Base-by-base conservation (phyloP, 768 basidiomycete genomes). In the Gloeopeniophorella convolvens region DNA sequence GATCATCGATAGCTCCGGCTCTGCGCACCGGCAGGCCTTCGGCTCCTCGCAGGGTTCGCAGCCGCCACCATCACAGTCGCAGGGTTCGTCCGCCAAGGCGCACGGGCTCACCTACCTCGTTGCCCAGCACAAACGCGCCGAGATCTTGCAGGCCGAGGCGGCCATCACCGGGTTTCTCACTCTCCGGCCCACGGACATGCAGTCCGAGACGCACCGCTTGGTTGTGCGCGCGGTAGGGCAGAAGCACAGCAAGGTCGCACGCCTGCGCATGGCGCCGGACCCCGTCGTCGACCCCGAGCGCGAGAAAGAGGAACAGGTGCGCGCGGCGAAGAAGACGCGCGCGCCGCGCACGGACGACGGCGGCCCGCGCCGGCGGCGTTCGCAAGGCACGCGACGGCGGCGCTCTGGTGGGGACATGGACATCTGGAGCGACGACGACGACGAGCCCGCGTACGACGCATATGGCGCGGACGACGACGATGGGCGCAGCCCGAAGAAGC, bases 41-140 rank as follows among this genome's bases (percentile, higher is more conserved):
- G 75, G 78, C 54, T 67, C 72, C 55, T 60, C 72, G 51, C 68
- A 69, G 37, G 32, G 62, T 48, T 66, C 77, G 42, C 72, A 74
- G n/a, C n/a, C n/a, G n/a, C n/a, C n/a, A n/a, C n/a, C n/a, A 56
- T 66, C 70, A 15, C 67, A 73, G 55, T 60, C 63, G 6, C 55
- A 67, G 31, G 42, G 61, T 36, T 36, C 65, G 28, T 57, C 56
- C 51, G 58, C 62, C 43, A 82, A 78, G 62, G 72, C 79, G 5
- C 84, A 89, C 62, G 87, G 89, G 27, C 73, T 92, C 39, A 88
- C 90, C 21, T 93, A 93, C 67, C 82, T 93, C 57, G 86, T 91
- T 49, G 89, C 89, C 13, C 89, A 93, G 60, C 90, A 87, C 67
- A 89, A 90, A 64, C 80, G 83, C 37, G 83, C 86, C 2, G 82